A percentile compares a stretch with the other conserved stretches of the same genome.
Evolutionary conservation across 176 grass and related monocot species (phyloP).

Genomic region (Triticum turgidum): DNA sequence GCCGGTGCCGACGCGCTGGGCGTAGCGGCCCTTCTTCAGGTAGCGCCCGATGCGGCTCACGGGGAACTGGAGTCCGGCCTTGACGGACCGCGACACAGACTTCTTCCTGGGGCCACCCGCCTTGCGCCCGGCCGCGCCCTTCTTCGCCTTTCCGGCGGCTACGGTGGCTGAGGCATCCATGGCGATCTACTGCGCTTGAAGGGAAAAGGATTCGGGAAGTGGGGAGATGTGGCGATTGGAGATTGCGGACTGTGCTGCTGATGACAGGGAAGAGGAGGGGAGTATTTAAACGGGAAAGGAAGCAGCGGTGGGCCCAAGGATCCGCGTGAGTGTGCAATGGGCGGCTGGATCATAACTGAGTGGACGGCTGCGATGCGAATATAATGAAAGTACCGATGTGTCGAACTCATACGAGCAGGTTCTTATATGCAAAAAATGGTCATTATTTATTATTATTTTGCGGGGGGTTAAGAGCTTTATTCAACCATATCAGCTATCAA

Average conservation of each 20-base stretch:
- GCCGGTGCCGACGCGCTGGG: conserved; percentile 53
- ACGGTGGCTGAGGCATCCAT: neutral
- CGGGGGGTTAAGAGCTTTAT: no score
- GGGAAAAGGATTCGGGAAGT: neutral
- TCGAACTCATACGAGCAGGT: no score
- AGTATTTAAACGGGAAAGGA: neutral
- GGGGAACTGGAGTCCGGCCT: conserved; percentile 75
- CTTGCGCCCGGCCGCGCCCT: conserved; percentile 41
- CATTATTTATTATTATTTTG: no score
- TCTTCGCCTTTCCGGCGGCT: conserved; percentile 41
- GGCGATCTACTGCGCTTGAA: neutral
- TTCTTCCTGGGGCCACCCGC: conserved; percentile 47
- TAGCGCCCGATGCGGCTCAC: conserved; percentile 63
- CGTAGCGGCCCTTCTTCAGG: conserved; percentile 73
- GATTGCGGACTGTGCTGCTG: neutral
- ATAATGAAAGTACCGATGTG: no score
- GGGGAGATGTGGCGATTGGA: neutral
- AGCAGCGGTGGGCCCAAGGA: neutral
- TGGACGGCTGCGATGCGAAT: neutral
- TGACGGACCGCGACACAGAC: conserved; percentile 48
- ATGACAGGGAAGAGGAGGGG: neutral
- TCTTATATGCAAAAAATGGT: no score
- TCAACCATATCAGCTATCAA: no score
- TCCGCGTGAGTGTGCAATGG: neutral
- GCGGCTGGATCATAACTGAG: neutral